Evolutionary conservation across 805 yeast genomes (phyloP).

Genomic region (Candida hispaniensis): DNA sequence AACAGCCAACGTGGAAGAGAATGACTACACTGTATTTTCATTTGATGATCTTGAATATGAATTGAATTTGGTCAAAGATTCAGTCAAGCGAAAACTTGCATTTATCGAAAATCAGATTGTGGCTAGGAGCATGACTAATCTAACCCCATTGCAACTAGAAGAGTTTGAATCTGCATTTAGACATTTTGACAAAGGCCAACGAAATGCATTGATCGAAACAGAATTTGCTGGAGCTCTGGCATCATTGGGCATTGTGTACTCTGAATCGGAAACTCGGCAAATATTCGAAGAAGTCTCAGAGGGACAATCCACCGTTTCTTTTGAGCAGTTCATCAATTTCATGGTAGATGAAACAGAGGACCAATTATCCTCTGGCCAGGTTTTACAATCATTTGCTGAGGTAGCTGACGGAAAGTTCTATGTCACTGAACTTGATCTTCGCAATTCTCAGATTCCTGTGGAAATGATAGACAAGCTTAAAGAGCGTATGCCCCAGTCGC

Average conservation of each 20-base stretch:
- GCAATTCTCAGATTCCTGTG: constrained; percentile 30
- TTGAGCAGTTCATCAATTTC: constrained; percentile 29
- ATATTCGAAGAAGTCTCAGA: constrained; percentile 29
- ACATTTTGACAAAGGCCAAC: constrained; percentile 32
- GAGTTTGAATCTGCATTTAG: constrained; percentile 38
- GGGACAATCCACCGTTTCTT: constrained; percentile 24
- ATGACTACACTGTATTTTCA: constrained; percentile 30
- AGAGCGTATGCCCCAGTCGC: constrained; percentile 25
- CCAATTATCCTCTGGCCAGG: constrained; percentile 31
- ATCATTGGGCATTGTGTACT: constrained; percentile 33
- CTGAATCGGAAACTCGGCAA: constrained; percentile 31
- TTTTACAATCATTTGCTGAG: constrained; percentile 33
- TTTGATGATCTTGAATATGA: constrained; percentile 34
- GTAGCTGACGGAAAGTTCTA: constrained; percentile 33
- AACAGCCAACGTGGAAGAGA: constrained; percentile 32
- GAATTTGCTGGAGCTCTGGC: constrained; percentile 38
- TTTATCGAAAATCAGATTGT: constrained; percentile 36
- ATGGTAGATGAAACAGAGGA: constrained; percentile 34
- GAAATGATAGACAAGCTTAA: constrained; percentile 26
- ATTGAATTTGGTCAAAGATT: constrained; percentile 30
- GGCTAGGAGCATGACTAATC: constrained; percentile 28
- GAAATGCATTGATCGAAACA: constrained; percentile 31
- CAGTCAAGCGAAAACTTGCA: constrained; percentile 33
- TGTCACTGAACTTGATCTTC: constrained; percentile 33
- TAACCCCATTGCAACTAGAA: constrained; percentile 32